Conservation (phyloP, 768 basidiomycete genomes). For the Tulasnella sp. region DNA sequence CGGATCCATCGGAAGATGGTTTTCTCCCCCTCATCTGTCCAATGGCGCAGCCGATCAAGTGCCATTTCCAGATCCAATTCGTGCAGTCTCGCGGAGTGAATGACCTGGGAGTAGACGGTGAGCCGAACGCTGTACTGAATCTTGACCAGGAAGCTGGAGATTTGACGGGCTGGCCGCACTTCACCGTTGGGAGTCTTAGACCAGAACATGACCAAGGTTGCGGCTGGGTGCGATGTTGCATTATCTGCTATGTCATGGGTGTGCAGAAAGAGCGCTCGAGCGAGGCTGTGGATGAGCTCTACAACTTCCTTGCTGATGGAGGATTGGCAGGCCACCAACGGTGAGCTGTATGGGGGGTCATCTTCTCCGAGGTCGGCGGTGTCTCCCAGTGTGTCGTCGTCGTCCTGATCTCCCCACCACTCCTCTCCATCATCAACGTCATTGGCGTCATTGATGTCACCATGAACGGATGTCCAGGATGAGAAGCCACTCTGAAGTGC, state of each 20-base stretch:
- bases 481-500: too few relatives aligned
- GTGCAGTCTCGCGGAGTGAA: not conserved
- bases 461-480: too few relatives aligned
- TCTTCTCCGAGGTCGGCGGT: not conserved
- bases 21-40: not conserved
- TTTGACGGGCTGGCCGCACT: not conserved
- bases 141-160: not conserved
- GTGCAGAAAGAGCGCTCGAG: not conserved
- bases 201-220: not conserved
- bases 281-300: not conserved
- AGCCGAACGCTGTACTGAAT: not conserved
- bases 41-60: not conserved
- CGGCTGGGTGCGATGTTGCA: not conserved
- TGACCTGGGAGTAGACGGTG: not conserved
- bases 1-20: not conserved
- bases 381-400: not conserved
- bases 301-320: not conserved
- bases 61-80: not conserved
- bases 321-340: too few relatives aligned
- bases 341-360: too few relatives aligned
- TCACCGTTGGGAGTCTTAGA: not conserved
- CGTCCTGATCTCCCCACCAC: not conserved
- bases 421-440: not conserved
- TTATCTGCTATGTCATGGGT: not conserved
- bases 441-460: conserved; percentile 34